Conservation (phyloP, 2,329 filamentous ascomycete genomes). For the Arthrobotrys iridis region DNA sequence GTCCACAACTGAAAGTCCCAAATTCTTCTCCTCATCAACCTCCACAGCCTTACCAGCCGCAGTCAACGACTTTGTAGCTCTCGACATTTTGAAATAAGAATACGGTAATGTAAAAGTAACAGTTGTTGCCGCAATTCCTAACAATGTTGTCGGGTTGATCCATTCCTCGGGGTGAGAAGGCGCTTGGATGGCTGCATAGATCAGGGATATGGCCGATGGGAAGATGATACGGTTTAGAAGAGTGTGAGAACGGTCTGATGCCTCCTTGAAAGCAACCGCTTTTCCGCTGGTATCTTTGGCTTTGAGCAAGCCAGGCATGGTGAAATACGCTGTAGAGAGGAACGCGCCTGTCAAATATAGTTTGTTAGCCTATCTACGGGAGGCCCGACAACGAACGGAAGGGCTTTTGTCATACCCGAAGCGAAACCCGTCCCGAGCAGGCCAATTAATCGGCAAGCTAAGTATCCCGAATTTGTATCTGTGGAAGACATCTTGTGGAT, state of each 20-base stretch:
- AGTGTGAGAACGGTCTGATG: slow-evolving; percentile 1
- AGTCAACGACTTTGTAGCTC: slow-evolving; percentile 16
- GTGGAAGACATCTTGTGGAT: slow-evolving; percentile 8
- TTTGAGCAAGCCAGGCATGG: slow-evolving; percentile 22
- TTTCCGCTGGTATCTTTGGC: slow-evolving; percentile 15
- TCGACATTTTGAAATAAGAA: slow-evolving; percentile 25
- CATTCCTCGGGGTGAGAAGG: slow-evolving; percentile 23
- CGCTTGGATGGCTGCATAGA: slow-evolving; percentile 25
- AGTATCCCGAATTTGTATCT: slow-evolving; percentile 13
- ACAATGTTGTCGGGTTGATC: slow-evolving; percentile 22
- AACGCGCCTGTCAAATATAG: neutral
- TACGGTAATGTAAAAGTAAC: slow-evolving; percentile 23
- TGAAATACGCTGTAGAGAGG: slow-evolving; percentile 31
- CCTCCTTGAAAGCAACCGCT: slow-evolving; percentile 26
- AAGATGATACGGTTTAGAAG: slow-evolving; percentile 23
- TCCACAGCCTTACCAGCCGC: slow-evolving; percentile 22
- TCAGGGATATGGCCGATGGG: slow-evolving; percentile 26
- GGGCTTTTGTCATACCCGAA: slow-evolving; percentile 9
- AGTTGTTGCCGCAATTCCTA: slow-evolving; percentile 27
- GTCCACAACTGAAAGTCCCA: slow-evolving; percentile 27
- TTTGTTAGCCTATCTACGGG: neutral
- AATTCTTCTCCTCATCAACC: slow-evolving; percentile 18
- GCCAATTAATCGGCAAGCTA: slow-evolving; percentile 33
- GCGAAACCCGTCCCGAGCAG: slow-evolving; percentile 30
- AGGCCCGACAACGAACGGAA: neutral